A percentile compares a stretch with the other conserved stretches of the same genome.
phyloP scores from a whole-genome alignment of 805 yeast species.

The Yarrowia sp. region DNA sequence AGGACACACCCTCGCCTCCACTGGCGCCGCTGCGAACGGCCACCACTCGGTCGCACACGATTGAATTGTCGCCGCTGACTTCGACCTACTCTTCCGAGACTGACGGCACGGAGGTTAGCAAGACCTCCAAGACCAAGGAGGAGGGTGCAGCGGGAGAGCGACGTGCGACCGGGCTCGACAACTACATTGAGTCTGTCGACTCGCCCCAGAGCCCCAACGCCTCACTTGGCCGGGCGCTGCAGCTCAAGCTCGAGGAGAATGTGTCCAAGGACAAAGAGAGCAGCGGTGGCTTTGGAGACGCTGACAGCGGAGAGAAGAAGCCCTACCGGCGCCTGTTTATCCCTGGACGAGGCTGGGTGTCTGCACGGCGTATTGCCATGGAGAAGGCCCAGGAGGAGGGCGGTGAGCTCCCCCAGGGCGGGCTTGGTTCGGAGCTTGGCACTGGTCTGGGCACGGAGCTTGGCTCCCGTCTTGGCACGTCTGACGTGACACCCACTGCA shows the following conservation, averaged over 20 bases:
- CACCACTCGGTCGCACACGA: conserved; percentile 6
- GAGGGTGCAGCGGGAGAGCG: neutral
- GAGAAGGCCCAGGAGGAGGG: conserved; percentile 28
- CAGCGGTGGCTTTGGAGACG: neutral
- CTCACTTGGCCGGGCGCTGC: neutral
- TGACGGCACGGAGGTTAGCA: conserved; percentile 16
- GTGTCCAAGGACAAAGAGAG: conserved; percentile 14
- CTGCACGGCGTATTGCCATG: conserved; percentile 31
- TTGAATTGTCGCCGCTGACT: conserved; percentile 13
- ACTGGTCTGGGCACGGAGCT: neutral
- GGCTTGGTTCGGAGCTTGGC: neutral
- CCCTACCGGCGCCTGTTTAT: conserved; percentile 35
- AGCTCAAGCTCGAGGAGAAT: conserved; percentile 22
- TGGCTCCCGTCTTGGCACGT: neutral
- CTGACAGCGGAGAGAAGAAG: conserved; percentile 30
- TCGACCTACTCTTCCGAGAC: conserved; percentile 21
- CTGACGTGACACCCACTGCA: neutral
- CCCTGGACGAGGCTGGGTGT: conserved; percentile 36
- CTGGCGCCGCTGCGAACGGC: conserved; percentile 6
- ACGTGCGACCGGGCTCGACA: neutral
- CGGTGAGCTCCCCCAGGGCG: neutral
- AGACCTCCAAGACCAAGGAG: neutral
- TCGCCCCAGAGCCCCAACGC: conserved; percentile 13
- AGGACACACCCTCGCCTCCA: neutral
- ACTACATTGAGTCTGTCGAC: conserved; percentile 2